Evolutionary conservation across 306 rosid genomes (phyloP), one percentile per base, ranked within the genome.

Genomic region (Carpinus viminea): DNA sequence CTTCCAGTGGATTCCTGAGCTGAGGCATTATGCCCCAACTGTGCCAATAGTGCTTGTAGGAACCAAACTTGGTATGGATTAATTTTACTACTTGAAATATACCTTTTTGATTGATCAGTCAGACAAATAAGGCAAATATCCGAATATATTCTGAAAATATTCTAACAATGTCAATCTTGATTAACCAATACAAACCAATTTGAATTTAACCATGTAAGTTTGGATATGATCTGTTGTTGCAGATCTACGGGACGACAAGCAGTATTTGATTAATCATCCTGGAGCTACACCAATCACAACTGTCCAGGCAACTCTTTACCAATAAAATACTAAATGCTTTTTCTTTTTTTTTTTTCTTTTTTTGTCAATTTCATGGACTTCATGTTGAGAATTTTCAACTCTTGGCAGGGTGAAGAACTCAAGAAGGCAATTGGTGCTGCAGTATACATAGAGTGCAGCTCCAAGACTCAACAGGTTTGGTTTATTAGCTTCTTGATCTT

Each of bases 341-440:
- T 41, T 5, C 2, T 31, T 31, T 31, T 79, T 3, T 60, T 73
- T 9, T n/a, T n/a, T n/a, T n/a, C n/a, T n/a, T n/a, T n/a, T 45
- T 54, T 45, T 64, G 34, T 59, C 24, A 17, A 17, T 74, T 75
- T 65, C 8, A 65, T 53, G 51, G 24, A 24, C 10, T 26, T 60
- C 34, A 53, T 59, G 54, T 70, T 36, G 1, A 76, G 20, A 28
- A 51, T 43, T 2, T 43, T 70, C n/a, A 78, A 76, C 77, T 5
- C 52, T 82, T 48, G 31, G 78, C 90, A 94, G 97, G 97, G 98
- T 78, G 96, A 94, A 87, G 98, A 94, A 74, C 89, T 94, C 82
- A 92, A 86, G 93, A 94, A 90, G 79, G 86, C 93, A 73, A 94
- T 94, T 77, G 98, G 98, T 84, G 97, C 97, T 68, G 94, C 94